Conservation (phyloP, 805 yeast genomes). For the Tanozyma kutaoensis region DNA sequence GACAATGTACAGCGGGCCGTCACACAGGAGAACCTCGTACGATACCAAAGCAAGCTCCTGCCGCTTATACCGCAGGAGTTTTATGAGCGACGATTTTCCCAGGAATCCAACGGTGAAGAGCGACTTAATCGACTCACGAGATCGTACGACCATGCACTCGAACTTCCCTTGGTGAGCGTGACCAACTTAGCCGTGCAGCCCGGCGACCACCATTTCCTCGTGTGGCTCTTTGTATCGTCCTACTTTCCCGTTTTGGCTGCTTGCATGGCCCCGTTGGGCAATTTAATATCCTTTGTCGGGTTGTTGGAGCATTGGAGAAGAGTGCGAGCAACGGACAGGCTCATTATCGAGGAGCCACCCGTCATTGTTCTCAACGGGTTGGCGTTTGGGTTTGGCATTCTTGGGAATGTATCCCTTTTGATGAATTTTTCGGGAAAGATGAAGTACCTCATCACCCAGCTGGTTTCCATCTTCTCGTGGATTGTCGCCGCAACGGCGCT, state of each 20-base stretch:
- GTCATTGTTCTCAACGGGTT: slow-evolving; percentile 46
- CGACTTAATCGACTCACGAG: not conserved
- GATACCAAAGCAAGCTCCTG: slow-evolving; percentile 5
- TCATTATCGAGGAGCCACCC: slow-evolving; percentile 14
- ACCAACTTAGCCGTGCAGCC: slow-evolving; percentile 19
- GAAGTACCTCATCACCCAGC: slow-evolving; percentile 48
- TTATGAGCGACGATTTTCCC: not conserved
- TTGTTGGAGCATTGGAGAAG: slow-evolving; percentile 57
- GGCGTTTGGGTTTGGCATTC: slow-evolving; percentile 49
- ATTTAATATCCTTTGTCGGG: slow-evolving; percentile 60
- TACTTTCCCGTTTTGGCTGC: slow-evolving; percentile 68
- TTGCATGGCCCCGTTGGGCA: slow-evolving; percentile 68
- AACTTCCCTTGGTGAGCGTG: slow-evolving; percentile 18
- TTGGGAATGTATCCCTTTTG: slow-evolving; percentile 57
- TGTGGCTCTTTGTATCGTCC: slow-evolving; percentile 56
- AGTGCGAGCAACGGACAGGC: slow-evolving; percentile 9
- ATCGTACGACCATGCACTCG: slow-evolving; percentile 7
- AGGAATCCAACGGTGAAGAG: not conserved
- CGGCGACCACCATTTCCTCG: slow-evolving; percentile 20
- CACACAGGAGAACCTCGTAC: slow-evolving; percentile 3
- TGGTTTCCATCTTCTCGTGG: slow-evolving; percentile 53
- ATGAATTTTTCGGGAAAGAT: slow-evolving; percentile 53
- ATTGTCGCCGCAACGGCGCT: slow-evolving; percentile 42
- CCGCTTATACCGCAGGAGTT: slow-evolving; percentile 4
- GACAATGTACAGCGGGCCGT: too few species aligned